phyloP scores from a whole-genome alignment of 805 yeast species.

The Metschnikowia amazonensis region DNA sequence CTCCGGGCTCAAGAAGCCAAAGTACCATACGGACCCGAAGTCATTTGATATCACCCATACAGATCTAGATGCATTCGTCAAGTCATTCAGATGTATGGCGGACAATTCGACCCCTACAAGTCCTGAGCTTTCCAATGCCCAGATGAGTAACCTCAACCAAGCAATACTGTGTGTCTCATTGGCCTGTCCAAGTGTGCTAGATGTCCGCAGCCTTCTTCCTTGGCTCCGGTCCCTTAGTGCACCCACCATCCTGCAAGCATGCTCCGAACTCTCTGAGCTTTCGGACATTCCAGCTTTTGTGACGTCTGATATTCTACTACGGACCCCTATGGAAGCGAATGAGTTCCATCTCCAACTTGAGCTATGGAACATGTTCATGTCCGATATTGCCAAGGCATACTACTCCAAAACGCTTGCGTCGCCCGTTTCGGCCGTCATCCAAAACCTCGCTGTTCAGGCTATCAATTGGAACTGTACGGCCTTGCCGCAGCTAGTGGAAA shows the following conservation, averaged over 20 bases:
- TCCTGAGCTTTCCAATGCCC: background rate
- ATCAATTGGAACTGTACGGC: constrained; percentile 19
- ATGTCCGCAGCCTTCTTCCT: constrained; percentile 6
- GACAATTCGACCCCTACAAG: background rate
- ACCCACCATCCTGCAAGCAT: constrained; percentile 29
- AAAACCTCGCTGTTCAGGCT: constrained; percentile 26
- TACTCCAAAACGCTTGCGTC: constrained; percentile 17
- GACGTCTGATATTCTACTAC: constrained; percentile 32
- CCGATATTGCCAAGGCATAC: constrained; percentile 22
- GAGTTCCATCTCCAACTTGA: constrained; percentile 36
- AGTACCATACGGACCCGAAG: background rate
- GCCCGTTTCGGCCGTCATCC: constrained; percentile 19
- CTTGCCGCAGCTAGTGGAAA: constrained; percentile 9
- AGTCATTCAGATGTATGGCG: background rate
- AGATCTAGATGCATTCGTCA: background rate
- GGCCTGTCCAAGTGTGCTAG: constrained; percentile 6
- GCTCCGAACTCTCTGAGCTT: constrained; percentile 27
- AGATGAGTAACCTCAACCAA: background rate
- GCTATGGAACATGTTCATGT: constrained; percentile 30
- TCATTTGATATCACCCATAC: background rate
- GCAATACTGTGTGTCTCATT: constrained; percentile 5
- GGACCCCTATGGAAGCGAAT: constrained; percentile 32
- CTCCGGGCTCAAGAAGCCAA: background rate
- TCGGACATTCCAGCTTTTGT: constrained; percentile 38
- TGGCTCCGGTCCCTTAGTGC: constrained; percentile 36